Conservation (phyloP, 257 asterid species). For the Dorcoceras hygrometricum region DNA sequence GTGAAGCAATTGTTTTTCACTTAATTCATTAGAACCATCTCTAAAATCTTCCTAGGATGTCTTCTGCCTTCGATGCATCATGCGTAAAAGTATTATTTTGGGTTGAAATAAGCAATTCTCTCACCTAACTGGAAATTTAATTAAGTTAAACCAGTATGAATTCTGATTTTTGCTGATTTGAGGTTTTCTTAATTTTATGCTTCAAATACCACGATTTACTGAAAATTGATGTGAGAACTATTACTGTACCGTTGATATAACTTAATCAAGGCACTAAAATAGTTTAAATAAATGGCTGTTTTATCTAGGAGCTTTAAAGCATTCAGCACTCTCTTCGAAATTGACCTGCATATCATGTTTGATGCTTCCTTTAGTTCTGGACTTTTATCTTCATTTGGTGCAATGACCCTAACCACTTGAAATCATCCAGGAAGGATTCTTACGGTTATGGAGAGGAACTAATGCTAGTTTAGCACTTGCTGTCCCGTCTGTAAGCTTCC, state of each 20-base stretch:
- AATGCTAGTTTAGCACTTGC: constrained; percentile 90
- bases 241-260: not conserved
- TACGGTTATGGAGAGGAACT: constrained; percentile 93
- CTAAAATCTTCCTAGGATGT: not conserved
- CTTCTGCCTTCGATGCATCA: not conserved
- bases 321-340: not conserved
- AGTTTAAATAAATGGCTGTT: not conserved
- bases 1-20: constrained; percentile 22
- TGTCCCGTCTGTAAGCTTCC: constrained; percentile 72
- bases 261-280: not conserved
- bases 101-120: not conserved
- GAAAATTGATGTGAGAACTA: not conserved
- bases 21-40: not conserved
- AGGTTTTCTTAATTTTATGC: not conserved
- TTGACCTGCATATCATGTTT: not conserved
- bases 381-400: constrained; percentile 1
- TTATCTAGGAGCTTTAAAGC: not conserved
- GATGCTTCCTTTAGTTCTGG: not conserved
- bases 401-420: constrained; percentile 22
- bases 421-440: constrained; percentile 72
- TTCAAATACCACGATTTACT: not conserved
- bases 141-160: not conserved
- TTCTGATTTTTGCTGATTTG: not conserved
- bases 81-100: not conserved
- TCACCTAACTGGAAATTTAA: not conserved